phyloP scores from a whole-genome alignment of 768 basidiomycete genomes.

The Russula griseocarnosa region DNA sequence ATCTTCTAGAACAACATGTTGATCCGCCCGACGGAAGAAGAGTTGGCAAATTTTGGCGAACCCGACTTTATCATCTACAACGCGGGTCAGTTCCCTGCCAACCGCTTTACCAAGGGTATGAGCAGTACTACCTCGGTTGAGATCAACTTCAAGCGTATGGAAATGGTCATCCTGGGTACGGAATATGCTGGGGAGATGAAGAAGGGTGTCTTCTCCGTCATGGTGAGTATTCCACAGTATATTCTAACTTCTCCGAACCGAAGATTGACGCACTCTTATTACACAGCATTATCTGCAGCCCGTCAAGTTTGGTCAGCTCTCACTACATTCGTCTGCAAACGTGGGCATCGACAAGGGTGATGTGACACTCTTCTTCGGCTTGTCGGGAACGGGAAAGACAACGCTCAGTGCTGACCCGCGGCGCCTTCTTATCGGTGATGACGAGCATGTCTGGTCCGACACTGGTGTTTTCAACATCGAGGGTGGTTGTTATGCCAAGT shows the following conservation, averaged over 20 bases:
- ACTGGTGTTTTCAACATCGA: conserved; percentile 99
- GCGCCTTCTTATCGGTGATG: conserved; percentile 93
- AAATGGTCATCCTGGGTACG: conserved; percentile 99
- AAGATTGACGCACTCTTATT: conserved; percentile 23
- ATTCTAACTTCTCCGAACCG: background rate
- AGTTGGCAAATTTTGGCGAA: conserved; percentile 90
- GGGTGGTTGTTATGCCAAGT: conserved; percentile 98
- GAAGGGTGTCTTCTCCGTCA: conserved; percentile 99
- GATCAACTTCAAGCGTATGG: conserved; percentile 99
- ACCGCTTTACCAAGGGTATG: conserved; percentile 99
- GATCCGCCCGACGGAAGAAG: conserved; percentile 93
- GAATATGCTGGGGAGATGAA: conserved; percentile 99
- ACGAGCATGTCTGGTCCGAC: conserved; percentile 99
- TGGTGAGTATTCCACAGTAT: conserved; percentile 48
- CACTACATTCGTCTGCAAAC: conserved; percentile 96
- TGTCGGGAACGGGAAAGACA: conserved; percentile 98
- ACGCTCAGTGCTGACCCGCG: conserved; percentile 95
- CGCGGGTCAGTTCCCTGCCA: conserved; percentile 99
- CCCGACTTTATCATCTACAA: conserved; percentile 99
- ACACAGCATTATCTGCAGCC: conserved; percentile 92
- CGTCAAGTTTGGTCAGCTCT: conserved; percentile 96
- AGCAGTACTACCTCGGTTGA: conserved; percentile 97
- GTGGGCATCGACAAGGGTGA: conserved; percentile 85
- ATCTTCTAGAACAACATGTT: conserved; percentile 89
- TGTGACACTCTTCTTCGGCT: conserved; percentile 98